phyloP scores from a whole-genome alignment of 2,329 filamentous ascomycete species.

The Neopestalotiopsis sp. region DNA sequence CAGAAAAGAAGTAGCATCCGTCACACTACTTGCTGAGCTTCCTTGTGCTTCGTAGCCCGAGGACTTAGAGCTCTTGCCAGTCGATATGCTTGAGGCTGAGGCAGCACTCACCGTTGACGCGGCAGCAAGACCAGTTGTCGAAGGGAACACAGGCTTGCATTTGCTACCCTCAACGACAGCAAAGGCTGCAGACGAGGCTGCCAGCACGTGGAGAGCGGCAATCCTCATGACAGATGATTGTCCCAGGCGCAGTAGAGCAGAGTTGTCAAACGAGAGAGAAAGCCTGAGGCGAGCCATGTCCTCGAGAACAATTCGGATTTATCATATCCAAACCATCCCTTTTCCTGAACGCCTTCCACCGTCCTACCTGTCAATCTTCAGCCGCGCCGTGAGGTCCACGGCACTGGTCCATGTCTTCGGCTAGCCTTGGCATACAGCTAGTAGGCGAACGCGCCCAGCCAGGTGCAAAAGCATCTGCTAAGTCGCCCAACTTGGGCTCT shows the following conservation, averaged over 20 bases:
- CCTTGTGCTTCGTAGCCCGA: neutral
- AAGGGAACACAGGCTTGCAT: neutral
- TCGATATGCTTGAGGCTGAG: slow-evolving; percentile 1
- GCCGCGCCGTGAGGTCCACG: neutral
- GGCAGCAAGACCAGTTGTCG: slow-evolving; percentile 3
- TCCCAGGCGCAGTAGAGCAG: neutral
- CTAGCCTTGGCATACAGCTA: slow-evolving; percentile 5
- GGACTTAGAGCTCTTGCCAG: neutral
- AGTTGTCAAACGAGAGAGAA: neutral
- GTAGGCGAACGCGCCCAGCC: neutral
- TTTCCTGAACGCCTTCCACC: slow-evolving; percentile 2
- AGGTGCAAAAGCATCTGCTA: neutral
- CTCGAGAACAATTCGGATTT: slow-evolving; percentile 7
- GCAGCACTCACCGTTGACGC: neutral
- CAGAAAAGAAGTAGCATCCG: slow-evolving; percentile 1
- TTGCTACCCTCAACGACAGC: neutral
- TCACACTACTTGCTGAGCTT: slow-evolving; percentile 5
- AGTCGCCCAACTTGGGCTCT: neutral
- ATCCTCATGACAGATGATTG: neutral
- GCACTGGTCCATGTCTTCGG: neutral
- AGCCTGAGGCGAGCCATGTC: slow-evolving; percentile 2
- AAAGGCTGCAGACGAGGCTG: slow-evolving; percentile 2
- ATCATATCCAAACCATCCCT: neutral
- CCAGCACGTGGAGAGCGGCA: slow-evolving; percentile 1
- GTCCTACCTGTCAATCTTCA: neutral